Conservation (phyloP, 441 rosid species). For the Aquilaria agallochum region DNA sequence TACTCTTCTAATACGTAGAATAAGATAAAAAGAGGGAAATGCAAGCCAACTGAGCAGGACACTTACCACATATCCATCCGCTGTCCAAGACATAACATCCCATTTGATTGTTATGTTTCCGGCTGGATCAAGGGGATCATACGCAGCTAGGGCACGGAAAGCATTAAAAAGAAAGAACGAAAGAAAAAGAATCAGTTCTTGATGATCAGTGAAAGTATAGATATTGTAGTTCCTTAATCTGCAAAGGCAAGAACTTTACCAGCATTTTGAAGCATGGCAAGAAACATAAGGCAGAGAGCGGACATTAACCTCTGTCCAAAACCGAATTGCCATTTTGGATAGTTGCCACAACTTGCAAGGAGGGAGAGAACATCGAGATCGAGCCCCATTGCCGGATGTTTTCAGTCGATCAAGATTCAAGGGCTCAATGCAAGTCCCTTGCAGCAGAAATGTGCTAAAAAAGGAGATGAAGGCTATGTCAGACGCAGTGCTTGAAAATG, state of each 20-base stretch:
- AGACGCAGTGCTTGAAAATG: constrained; percentile 19
- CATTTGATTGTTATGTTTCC: constrained; percentile 73
- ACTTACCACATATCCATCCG: constrained; percentile 69
- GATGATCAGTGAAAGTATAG: constrained; percentile 1
- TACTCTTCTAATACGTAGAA: not conserved
- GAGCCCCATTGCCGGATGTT: constrained; percentile 18
- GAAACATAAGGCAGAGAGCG: constrained; percentile 20
- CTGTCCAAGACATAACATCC: constrained; percentile 74
- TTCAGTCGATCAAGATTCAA: constrained; percentile 8
- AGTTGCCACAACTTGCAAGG: constrained; percentile 3
- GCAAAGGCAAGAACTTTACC: constrained; percentile 26
- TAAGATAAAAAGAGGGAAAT: not conserved
- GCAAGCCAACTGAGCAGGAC: not conserved
- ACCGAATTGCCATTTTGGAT: constrained; percentile 8
- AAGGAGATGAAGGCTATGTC: constrained; percentile 15
- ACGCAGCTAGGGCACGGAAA: constrained; percentile 36
- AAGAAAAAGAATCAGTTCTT: constrained; percentile 2
- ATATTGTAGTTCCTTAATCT: constrained; percentile 2
- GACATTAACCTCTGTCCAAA: constrained; percentile 20
- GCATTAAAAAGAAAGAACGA: not conserved
- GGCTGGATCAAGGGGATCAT: constrained; percentile 66
- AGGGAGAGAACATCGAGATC: constrained; percentile 1
- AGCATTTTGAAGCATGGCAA: constrained; percentile 32
- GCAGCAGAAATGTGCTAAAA: constrained; percentile 13
- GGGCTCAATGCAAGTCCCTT: constrained; percentile 10